Base-by-base conservation (phyloP, 139 green algal genomes). In the Coelastrella sp. region DNA sequence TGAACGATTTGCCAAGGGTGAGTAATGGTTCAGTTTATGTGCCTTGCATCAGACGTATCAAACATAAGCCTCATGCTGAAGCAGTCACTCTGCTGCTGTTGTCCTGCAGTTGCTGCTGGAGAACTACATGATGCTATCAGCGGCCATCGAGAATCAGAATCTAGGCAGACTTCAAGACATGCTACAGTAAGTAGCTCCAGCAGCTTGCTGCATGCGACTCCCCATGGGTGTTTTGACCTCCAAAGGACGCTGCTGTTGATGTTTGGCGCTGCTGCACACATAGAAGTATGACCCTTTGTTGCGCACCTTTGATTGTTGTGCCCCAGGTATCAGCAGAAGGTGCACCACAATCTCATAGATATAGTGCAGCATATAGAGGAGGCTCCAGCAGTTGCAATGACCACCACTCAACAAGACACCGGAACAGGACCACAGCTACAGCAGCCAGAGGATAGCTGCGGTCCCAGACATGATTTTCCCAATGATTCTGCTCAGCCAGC, bases 111-210 rank as follows among this genome's bases (percentile, higher is more conserved):
- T 86, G 25, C 80, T 86, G 21, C 67, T 87, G 17, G 82, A 87
- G 53, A 87, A 87, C 69, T 87, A 87, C 40, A 17, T 81, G 5
- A 40, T 87, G 82, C 38, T 87, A 17, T 30, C 57, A 32, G 82
- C 82, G 25, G n/a, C 59, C 0, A 23, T 75, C 8, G 82, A 87
- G 71, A 53, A 82, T 25, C 82, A 87, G 57, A 87, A 87, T 25
- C 5, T 53, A 5, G 82, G 82, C 23, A 17, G 71, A 15, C 35
- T 82, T 23, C 45, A 72, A 19, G 82, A 81, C 40, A 81, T 81
- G 69, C 71, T 81, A 40, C 45, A 67, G 82, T 87, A 41, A 76
- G 82, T 67, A 64, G 6, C 45, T 57, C 11, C 45, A 23, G 15
- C 11, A 2, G 45, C 45, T 13, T 57, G 45, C 8, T 53, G 45